Percentiles rank a stretch among this genome's conserved stretches.
These are phyloP conservation scores for Dacryopinax primogenitus DNA, from an alignment of 768 basidiomycete genomes.

Conservation along the genomic window DNA sequence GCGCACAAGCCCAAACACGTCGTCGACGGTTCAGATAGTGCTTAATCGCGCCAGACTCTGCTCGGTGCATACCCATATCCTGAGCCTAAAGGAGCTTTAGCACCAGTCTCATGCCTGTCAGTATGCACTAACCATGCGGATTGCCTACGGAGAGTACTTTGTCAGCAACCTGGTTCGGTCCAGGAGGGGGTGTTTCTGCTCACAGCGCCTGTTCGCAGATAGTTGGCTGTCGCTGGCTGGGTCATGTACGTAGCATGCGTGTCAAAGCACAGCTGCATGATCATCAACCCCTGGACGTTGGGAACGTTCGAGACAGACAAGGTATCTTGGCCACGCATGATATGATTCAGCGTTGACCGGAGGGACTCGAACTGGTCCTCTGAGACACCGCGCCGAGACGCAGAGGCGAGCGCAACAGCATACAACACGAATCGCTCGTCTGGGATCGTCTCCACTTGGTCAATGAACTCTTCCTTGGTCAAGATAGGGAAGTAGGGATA, in stretches of 20 bases:
- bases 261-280: constrained; percentile 77
- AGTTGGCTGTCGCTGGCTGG: constrained; percentile 69
- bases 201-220: constrained; percentile 69
- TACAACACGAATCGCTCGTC: constrained; percentile 45
- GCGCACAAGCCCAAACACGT: constrained; percentile 86
- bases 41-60: constrained; percentile 56
- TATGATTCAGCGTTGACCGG: constrained; percentile 68
- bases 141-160: constrained; percentile 28
- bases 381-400: constrained; percentile 70
- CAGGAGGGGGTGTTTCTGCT: constrained; percentile 13
- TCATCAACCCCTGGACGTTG: constrained; percentile 78
- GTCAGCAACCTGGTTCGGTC: not conserved
- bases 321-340: constrained; percentile 84
- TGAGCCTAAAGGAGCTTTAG: constrained; percentile 52
- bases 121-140: constrained; percentile 64
- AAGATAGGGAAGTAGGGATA: constrained; percentile 83
- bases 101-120: constrained; percentile 9
- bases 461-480: constrained; percentile 74
- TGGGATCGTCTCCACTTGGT: constrained; percentile 6
- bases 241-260: constrained; percentile 83
- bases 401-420: constrained; percentile 86
- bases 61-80: constrained; percentile 87
- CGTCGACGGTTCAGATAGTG: constrained; percentile 76
- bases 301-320: constrained; percentile 72
- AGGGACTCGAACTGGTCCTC: constrained; percentile 81